Percentiles rank a stretch among this genome's conserved stretches.
These are phyloP conservation scores for Ascochyta koolunga DNA, from an alignment of 2,329 filamentous ascomycete species.

Conservation along the genomic window DNA sequence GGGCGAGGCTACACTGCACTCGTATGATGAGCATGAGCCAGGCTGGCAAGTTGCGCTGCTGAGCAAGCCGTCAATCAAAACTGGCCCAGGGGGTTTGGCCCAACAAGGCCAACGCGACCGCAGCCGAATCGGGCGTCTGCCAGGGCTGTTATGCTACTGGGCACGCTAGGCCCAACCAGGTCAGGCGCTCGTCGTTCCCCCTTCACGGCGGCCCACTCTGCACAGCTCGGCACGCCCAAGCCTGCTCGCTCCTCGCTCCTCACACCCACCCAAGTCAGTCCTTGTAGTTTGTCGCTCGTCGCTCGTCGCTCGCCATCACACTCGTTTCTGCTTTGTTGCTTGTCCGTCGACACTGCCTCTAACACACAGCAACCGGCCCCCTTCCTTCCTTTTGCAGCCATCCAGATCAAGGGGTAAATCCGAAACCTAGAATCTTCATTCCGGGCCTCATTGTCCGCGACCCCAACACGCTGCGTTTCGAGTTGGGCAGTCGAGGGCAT, in stretches of 20 bases:
- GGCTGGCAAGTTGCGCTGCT: too few species aligned
- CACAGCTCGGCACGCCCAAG: conserved; percentile 26
- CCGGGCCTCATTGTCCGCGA: conserved; percentile 34
- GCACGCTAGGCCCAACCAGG: conserved; percentile 1
- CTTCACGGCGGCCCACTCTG: conserved; percentile 20
- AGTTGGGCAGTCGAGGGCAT: conserved; percentile 36
- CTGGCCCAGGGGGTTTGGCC: not conserved
- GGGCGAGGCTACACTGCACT: too few species aligned
- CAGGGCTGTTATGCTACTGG: not conserved
- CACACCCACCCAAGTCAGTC: conserved; percentile 26
- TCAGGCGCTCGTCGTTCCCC: conserved; percentile 6
- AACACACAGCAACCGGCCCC: conserved; percentile 13
- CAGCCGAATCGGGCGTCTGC: not conserved
- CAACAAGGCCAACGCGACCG: conserved; percentile 8
- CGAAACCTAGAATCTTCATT: conserved; percentile 35
- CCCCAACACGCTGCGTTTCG: conserved; percentile 48
- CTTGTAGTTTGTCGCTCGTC: conserved; percentile 17
- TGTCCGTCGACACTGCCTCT: conserved; percentile 2
- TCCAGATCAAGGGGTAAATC: conserved; percentile 36
- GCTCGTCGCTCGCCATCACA: conserved; percentile 30
- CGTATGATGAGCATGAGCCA: too few species aligned
- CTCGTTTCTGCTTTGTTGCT: conserved; percentile 28
- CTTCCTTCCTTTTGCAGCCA: conserved; percentile 39
- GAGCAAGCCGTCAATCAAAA: too few species aligned
- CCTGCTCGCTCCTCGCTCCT: conserved; percentile 21